Evolutionary conservation across 768 basidiomycete species (phyloP), one percentile per base, ranked within the genome.

Genomic region (Tubosaeta sp.): DNA sequence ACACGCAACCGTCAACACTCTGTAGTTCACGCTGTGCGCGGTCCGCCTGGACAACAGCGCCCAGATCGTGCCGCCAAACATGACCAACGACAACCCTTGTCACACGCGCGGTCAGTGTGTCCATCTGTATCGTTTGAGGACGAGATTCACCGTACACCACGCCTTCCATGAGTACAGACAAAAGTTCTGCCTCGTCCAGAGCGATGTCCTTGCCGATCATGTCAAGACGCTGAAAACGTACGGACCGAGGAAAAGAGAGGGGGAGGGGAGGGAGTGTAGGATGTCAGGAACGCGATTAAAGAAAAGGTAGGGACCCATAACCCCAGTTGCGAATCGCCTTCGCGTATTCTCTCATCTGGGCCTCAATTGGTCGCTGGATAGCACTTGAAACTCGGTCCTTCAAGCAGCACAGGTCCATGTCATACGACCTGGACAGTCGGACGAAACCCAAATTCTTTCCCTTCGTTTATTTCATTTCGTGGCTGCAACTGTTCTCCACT

Each of bases 31-130:
- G 6, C 38, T 33, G 10, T 32, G 19, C 9, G 48, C 48, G 8
- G 48, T 33, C 9, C 32, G 55, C 17, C 48, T 48, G 25, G 42
- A 46, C 6, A 52, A 32, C n/a, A 71, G 33, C 1, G 52, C 59
- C 58, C 64, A 66, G 11, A 72, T 39, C 1, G 69, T 67, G 3
- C 57, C 60, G 7, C 61, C 59, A 52, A 70, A 72, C 71, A 72
- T 71, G 35, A 72, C 48, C 26, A 71, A 31, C 5, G 70, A 72
- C 50, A 72, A 69, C 0, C 71, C 71, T 72, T n/a, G 13, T 1
- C 0, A 13, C 13, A 43, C 12, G 25, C 31, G n/a, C 3, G 6
- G n/a, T 57, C 34, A 16, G 38, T 1, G 37, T 22, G 25, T 11
- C 8, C 26, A 12, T 29, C 2, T 19, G 34, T 29, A 3, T 27